phyloP scores from a whole-genome alignment of 345 rosid genomes.

The Eucalyptus camaldulensis region DNA sequence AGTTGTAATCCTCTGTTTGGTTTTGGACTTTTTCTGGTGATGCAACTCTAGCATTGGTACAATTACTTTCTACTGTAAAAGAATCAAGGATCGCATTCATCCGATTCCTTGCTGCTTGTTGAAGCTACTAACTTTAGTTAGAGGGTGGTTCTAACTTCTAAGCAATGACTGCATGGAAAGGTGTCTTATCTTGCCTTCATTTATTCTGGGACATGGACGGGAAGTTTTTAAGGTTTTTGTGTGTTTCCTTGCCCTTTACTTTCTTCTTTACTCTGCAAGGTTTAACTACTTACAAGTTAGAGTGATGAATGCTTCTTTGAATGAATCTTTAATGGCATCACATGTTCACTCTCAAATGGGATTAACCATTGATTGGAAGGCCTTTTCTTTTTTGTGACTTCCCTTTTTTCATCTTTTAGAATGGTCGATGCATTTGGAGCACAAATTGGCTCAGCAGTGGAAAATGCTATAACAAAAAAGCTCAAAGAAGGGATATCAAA shows the following conservation, averaged over 20 bases:
- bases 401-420: constrained; percentile 14
- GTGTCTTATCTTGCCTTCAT: neutral
- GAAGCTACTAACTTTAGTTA: neutral
- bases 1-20: neutral
- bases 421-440: constrained; percentile 87
- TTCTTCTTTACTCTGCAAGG: neutral
- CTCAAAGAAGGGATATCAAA: constrained; percentile 63
- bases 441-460: constrained; percentile 70
- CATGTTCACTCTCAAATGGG: neutral
- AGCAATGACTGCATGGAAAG: neutral
- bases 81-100: neutral
- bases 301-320: neutral
- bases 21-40: neutral
- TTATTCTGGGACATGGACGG: neutral
- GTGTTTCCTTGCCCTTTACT: neutral
- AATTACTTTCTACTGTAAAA: neutral
- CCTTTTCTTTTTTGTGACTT: neutral
- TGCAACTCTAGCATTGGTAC: neutral
- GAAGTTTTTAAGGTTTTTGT: neutral
- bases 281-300: neutral
- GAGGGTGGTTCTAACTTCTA: neutral
- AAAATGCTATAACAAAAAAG: constrained; percentile 61
- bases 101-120: neutral
- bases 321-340: neutral
- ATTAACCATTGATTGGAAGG: neutral